Base-by-base conservation (phyloP, 176 grass and related monocot genomes). In the Triticum monococcum region DNA sequence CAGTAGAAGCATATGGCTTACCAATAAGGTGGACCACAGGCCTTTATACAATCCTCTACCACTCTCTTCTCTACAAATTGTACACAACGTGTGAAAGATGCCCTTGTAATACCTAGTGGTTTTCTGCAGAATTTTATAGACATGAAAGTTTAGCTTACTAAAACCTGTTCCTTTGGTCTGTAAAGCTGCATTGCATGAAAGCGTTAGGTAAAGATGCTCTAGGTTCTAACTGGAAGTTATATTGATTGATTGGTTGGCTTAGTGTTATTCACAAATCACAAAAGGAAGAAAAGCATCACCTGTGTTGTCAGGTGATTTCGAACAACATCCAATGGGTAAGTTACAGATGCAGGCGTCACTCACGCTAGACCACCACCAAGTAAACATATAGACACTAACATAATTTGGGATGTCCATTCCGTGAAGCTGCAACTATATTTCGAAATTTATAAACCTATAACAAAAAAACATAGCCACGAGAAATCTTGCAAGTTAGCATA, bases 31-130 rank as follows among this genome's bases (percentile, higher is more conserved):
- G 35, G 35, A 36, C 35, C 35, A 36, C 7, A 36, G 35, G 35
- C 35, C 35, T 36, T 36, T 36, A 36, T 36, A 36, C 35, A 36
- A 36, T 36, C 6, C 35, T 36, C 35, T 36, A 36, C 35, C 6
- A 36, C 1, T 36, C 35, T 98, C 96, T 9, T 98, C 89, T 95
- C 93, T 93, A 91, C 93, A 98, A 81, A 98, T 95, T 35, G 96
- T 89, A 83, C 83, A 87, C 30, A 98, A 38, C 0, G 96, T 26
- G 89, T 98, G 96, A 22, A 89, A 90, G 41, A 98, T 95, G 68
- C 96, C 93, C 79, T 81, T 95, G 57, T 95, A 95, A 90, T 98
- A 98, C 64, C 91, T 86, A 65, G 86, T 94, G 20, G 91, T 98
- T 87, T 89, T 98, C 93, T 98, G 86, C 35, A 36, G 1, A 36